phyloP scores from a whole-genome alignment of 2,329 filamentous ascomycete genomes.

The Cladosporium sp. region DNA sequence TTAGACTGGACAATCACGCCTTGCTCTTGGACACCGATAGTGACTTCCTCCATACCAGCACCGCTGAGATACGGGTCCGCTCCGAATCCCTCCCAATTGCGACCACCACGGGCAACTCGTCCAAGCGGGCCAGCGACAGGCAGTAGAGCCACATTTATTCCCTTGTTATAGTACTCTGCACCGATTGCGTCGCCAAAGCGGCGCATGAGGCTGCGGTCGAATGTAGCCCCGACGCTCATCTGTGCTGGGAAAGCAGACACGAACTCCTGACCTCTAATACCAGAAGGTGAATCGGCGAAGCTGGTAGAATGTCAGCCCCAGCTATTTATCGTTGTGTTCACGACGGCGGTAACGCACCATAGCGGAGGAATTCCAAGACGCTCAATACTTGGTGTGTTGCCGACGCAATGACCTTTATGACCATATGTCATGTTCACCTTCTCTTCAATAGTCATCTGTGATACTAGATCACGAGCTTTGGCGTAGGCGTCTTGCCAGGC shows the following conservation, averaged over 20 bases:
- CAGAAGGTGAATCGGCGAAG: constrained; percentile 75
- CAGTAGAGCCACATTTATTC: constrained; percentile 61
- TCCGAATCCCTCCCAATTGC: constrained; percentile 61
- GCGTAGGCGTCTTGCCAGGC: constrained; percentile 37
- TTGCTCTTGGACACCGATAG: constrained; percentile 51
- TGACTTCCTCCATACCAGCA: constrained; percentile 50
- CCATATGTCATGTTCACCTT: constrained; percentile 41
- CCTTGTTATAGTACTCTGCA: constrained; percentile 29
- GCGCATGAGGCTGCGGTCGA: constrained; percentile 68
- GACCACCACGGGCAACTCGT: constrained; percentile 19
- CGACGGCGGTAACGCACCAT: constrained; percentile 59
- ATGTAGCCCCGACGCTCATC: constrained; percentile 80
- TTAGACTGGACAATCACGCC: constrained; percentile 37
- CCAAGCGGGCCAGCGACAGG: constrained; percentile 42
- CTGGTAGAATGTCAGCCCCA: constrained; percentile 56
- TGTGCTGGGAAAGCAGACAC: constrained; percentile 75
- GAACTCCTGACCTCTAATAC: constrained; percentile 32
- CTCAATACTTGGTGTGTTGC: constrained; percentile 71
- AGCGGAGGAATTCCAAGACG: constrained; percentile 68
- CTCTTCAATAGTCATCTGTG: constrained; percentile 39
- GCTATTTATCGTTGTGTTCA: constrained; percentile 37
- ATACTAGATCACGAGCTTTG: constrained; percentile 37
- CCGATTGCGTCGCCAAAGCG: constrained; percentile 41
- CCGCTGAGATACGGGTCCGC: constrained; percentile 64
- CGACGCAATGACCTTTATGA: constrained; percentile 58